Conservation (phyloP, 495 filamentous ascomycete species). For the Podospora didyma region DNA sequence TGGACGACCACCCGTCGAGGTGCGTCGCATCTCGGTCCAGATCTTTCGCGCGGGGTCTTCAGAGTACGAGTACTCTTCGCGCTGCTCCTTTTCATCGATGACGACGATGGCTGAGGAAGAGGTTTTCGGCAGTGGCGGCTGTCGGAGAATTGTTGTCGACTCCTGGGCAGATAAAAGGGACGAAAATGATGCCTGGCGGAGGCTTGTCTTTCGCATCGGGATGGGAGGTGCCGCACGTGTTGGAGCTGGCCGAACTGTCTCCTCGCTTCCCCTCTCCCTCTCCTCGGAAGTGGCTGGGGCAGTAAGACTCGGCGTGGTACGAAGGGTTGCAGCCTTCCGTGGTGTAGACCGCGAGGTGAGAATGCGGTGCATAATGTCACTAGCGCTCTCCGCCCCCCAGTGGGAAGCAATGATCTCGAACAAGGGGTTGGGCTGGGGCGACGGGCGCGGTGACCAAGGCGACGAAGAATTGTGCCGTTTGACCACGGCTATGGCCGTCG, state of each 20-base stretch:
- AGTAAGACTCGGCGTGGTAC: neutral
- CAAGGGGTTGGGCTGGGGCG: conserved; percentile 31
- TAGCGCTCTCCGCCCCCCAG: conserved; percentile 35
- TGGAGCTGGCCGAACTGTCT: conserved; percentile 5
- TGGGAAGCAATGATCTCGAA: conserved; percentile 41
- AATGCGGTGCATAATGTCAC: conserved; percentile 35
- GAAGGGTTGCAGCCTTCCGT: conserved; percentile 5
- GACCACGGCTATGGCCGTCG: conserved; percentile 38
- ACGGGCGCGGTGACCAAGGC: conserved; percentile 34
- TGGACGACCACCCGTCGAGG: conserved; percentile 23
- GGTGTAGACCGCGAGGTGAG: conserved; percentile 10
- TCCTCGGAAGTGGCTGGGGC: neutral
- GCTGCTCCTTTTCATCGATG: conserved; percentile 7
- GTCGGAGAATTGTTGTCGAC: neutral
- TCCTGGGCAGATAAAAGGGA: neutral
- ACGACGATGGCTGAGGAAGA: conserved; percentile 4
- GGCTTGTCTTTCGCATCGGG: conserved; percentile 29
- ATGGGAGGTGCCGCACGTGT: conserved; percentile 24
- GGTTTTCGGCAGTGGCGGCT: neutral
- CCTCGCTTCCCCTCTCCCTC: conserved; percentile 7
- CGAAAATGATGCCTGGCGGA: conserved; percentile 7
- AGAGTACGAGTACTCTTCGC: conserved; percentile 9
- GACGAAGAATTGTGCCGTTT: conserved; percentile 34
- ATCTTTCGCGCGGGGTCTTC: conserved; percentile 42
- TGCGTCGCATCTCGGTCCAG: conserved; percentile 41